Percentiles rank a stretch among this genome's conserved stretches.
Conservation (phyloP, 139 green algal genomes). For the Chlorella sp. region DNA sequence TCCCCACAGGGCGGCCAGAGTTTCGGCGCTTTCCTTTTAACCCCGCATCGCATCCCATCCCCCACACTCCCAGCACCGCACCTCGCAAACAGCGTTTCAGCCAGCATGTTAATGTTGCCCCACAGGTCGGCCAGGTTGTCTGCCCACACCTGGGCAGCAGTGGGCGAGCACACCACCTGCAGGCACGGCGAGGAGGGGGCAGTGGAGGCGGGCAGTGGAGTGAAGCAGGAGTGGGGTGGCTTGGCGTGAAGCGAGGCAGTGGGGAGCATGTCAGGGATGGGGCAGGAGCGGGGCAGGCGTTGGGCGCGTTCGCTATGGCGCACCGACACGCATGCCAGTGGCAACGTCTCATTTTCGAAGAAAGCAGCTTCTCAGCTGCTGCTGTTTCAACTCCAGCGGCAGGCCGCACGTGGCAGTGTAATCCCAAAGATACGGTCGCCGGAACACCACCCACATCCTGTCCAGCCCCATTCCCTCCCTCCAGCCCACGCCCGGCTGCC, state of each 20-base stretch:
- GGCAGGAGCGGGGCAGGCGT: background rate
- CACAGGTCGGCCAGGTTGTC: slow-evolving; percentile 28
- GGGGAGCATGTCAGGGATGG: background rate
- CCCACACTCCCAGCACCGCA: background rate
- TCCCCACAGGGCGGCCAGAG: background rate
- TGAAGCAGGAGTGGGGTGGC: background rate
- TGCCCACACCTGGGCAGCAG: slow-evolving; percentile 11
- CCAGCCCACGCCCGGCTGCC: background rate
- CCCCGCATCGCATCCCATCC: no score
- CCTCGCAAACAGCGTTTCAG: background rate
- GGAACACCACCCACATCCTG: background rate
- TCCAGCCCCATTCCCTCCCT: background rate
- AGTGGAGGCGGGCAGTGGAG: background rate
- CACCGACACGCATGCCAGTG: background rate
- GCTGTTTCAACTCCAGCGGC: no score
- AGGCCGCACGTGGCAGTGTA: background rate
- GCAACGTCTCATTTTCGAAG: no score
- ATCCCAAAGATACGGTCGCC: background rate
- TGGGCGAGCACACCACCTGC: slow-evolving; percentile 6
- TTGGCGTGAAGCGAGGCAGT: background rate
- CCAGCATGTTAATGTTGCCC: slow-evolving; percentile 27
- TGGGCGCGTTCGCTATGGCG: background rate
- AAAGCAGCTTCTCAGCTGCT: no score
- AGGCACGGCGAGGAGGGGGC: background rate
- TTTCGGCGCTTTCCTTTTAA: background rate